Base-by-base conservation (phyloP, 768 basidiomycete genomes). In the Lentinus tigrinus region DNA sequence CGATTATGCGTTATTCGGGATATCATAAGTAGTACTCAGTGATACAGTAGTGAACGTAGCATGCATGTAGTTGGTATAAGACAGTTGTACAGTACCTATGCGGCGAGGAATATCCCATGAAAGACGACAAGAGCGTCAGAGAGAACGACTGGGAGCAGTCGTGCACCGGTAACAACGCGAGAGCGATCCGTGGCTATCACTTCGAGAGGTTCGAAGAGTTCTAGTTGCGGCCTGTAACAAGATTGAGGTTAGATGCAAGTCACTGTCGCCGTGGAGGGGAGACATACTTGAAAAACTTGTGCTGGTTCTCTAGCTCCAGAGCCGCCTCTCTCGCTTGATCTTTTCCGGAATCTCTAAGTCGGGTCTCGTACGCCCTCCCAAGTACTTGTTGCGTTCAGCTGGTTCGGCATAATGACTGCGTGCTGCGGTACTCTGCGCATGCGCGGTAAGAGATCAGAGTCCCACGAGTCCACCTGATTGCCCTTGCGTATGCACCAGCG, bases 351-450 rank as follows among this genome's bases (percentile, higher is more conserved):
- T 85, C 85, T 70, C 85, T 87, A 61, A 95, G 68, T 17, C 91
- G 75, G 14, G 83, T 70, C 74, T 97, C 93, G 66, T 95, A 95
- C 72, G 98, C 95, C 71, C 87, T 88, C 46, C 92, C 67, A 95
- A 94, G 94, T 95, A 98, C 72, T 95, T 96, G 52, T 75, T 77
- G 63, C 97, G 95, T 0, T 70, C 3, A 98, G 63, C 70, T 96
- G 93, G 62, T 95, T 94, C 66, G 89, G 88, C 4, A 89, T 83
- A 48, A 89, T 89, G 52, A 84, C 83, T 19, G 93, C 76, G 19
- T 94, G 82, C 24, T 91, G 87, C 71, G 98, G 95, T 6, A 93
- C 89, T 90, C 24, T 83, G 79, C 2, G 90, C 91, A 0, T 92
- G 85, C 1, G 90, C 82, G 3, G 82, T 78, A 23, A 93, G 77